Conservation (phyloP, 495 filamentous ascomycete genomes). For the Aspergillus sclerotiicarbonarius region DNA sequence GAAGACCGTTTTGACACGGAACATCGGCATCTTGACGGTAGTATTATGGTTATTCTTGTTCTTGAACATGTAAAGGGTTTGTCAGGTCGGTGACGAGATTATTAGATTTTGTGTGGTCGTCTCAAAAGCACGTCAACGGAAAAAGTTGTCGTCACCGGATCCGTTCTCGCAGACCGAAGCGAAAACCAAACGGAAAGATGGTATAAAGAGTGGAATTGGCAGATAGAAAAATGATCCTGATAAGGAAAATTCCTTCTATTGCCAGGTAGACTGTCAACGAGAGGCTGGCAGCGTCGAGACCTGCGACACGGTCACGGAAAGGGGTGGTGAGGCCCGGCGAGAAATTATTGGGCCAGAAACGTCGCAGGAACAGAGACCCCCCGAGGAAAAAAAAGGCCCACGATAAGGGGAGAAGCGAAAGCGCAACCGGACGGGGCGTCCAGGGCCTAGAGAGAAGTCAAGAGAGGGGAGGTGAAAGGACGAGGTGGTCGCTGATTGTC, state of each 20-base stretch:
- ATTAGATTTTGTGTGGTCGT: constrained; percentile 14
- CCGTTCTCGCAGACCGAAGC: constrained; percentile 15
- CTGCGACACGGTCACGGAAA: constrained; percentile 24
- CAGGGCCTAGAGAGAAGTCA: constrained; percentile 14
- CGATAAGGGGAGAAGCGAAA: constrained; percentile 16
- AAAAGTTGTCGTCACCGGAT: constrained; percentile 11
- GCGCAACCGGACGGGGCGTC: constrained; percentile 1
- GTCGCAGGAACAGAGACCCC: constrained; percentile 4
- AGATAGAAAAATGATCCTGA: constrained; percentile 9
- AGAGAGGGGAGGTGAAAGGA: constrained; percentile 3
- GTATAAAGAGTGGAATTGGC: constrained; percentile 26
- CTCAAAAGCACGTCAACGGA: constrained; percentile 13
- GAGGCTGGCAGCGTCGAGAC: constrained; percentile 30
- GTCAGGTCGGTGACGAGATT: constrained; percentile 2
- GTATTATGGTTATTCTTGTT: constrained; percentile 33
- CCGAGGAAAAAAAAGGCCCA: constrained; percentile 7
- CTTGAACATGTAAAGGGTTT: constrained; percentile 38
- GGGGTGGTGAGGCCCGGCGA: constrained; percentile 4
- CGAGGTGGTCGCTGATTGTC: constrained; percentile 10
- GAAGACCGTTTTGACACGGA: constrained; percentile 46
- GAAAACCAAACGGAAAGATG: constrained; percentile 12
- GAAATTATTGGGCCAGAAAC: constrained; percentile 6
- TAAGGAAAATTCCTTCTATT: constrained; percentile 18
- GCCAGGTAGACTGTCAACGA: constrained; percentile 30
- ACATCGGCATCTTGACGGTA: constrained; percentile 44